Evolutionary conservation across 371 early-diverging fungal genomes (phyloP).

Genomic region (Mucor circinelloides): DNA sequence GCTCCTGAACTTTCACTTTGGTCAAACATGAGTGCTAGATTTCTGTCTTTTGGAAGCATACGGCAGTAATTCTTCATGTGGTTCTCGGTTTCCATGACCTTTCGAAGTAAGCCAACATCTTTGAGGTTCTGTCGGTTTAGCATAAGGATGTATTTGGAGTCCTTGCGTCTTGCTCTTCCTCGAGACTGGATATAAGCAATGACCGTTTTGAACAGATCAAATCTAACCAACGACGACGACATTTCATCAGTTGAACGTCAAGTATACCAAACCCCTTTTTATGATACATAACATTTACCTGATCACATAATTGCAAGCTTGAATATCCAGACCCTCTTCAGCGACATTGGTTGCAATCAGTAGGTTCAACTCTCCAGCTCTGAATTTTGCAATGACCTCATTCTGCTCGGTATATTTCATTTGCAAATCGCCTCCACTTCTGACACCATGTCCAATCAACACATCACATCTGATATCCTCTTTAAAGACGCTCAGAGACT

Average conservation of each 20-base stretch:
- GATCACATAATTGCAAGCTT: constrained; percentile 89
- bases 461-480: constrained; percentile 53
- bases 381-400: constrained; percentile 63
- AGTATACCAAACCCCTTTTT: neutral
- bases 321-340: constrained; percentile 96
- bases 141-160: constrained; percentile 77
- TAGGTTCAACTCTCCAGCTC: constrained; percentile 67
- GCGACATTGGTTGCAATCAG: constrained; percentile 93
- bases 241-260: neutral
- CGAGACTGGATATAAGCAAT: constrained; percentile 87
- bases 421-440: constrained; percentile 42
- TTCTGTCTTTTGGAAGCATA: constrained; percentile 43
- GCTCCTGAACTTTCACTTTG: neutral
- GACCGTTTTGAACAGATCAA: constrained; percentile 70
- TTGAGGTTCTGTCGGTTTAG: constrained; percentile 48
- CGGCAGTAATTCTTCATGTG: constrained; percentile 54
- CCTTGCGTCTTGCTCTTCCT: constrained; percentile 78
- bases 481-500: constrained; percentile 40
- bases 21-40: constrained; percentile 2
- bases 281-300: constrained; percentile 39
- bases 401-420: constrained; percentile 68
- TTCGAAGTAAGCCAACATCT: constrained; percentile 31
- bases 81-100: constrained; percentile 45
- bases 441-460: constrained; percentile 69
- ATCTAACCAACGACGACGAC: constrained; percentile 42